Conservation (phyloP, 1,284 basidiomycete species). For the Microbotryum intermedium region DNA sequence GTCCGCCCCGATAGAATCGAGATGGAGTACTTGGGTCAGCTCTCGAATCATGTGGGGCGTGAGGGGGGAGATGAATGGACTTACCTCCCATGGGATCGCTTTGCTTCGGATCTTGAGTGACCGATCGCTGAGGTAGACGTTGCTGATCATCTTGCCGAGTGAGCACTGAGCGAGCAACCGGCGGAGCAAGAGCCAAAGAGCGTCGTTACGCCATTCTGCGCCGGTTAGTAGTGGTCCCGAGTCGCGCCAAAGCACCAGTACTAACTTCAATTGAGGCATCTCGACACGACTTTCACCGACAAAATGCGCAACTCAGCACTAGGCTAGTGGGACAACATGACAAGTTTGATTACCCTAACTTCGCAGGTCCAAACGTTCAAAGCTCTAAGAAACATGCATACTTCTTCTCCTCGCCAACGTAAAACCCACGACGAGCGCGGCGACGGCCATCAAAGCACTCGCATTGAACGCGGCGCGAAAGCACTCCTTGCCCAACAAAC, state of each 20-base stretch:
- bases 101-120: slow-evolving; percentile 80
- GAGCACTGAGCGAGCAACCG: not conserved
- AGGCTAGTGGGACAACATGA: not conserved
- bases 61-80: slow-evolving; percentile 18
- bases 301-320: no score
- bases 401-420: not conserved
- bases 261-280: no score
- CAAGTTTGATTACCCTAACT: no score
- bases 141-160: slow-evolving; percentile 51
- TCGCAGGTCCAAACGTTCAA: no score
- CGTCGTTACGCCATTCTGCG: no score
- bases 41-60: not conserved
- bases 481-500: slow-evolving; percentile 11
- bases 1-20: not conserved
- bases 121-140: slow-evolving; percentile 75
- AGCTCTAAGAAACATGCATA: not conserved
- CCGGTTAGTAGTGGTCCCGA: no score
- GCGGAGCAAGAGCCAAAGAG: not conserved
- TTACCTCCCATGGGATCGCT: slow-evolving; percentile 91
- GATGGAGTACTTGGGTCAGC: not conserved
- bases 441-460: slow-evolving; percentile 16
- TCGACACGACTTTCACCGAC: no score
- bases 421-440: not conserved
- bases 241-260: no score
- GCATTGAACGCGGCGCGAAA: slow-evolving; percentile 13